Evolutionary conservation across 2,329 filamentous ascomycete species (phyloP), one percentile per base, ranked within the genome.

Genomic region (Scedosporium minutisporum): DNA sequence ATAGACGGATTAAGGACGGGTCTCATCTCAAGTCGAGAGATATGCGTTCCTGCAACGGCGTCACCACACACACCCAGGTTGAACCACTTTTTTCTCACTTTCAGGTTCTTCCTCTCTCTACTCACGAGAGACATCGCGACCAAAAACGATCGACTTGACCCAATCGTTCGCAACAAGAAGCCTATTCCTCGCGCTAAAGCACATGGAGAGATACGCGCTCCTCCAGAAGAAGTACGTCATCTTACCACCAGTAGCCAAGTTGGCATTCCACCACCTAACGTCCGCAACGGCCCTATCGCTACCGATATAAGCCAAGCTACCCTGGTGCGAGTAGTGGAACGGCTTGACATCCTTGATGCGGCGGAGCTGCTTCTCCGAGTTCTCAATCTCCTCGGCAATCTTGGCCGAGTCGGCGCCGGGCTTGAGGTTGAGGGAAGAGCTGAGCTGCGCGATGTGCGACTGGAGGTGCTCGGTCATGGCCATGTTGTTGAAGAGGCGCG

Each of bases 141-240:
- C 95, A 72, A 99, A 99, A 65, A 95, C 79, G 81, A 96, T 96
- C 69, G 93, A 92, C 84, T 99, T 99, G 75, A 93, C 76, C 95
- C 95, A 99, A 79, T 99, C 95, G 71, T 96, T 82, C 67, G 91
- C 80, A 69, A 99, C 95, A 60, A 99, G 84, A 69, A 97, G 85
- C 74, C 95, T 88, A 81, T 99, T 99, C 91, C 87, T 84, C 95
- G 91, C 93, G 87, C 93, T 97, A 77, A 99, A 99, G 86, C 93
- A 97, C 95, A 99, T 99, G 83, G 91, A 97, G 75, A 99, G 81
- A 77, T 99, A 99, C 62, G 93, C 95, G 73, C 90, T 96, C 75
- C 93, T 86, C 95, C 95, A 99, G 86, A 99, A 99, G 68, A 97
- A 85, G 80, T 96, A 99, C 63, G 95, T 99, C 77, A 97, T 81